These are phyloP conservation scores for Cladosporium sp. DNA, from an alignment of 2,329 filamentous ascomycete species.

Conservation along the genomic window DNA sequence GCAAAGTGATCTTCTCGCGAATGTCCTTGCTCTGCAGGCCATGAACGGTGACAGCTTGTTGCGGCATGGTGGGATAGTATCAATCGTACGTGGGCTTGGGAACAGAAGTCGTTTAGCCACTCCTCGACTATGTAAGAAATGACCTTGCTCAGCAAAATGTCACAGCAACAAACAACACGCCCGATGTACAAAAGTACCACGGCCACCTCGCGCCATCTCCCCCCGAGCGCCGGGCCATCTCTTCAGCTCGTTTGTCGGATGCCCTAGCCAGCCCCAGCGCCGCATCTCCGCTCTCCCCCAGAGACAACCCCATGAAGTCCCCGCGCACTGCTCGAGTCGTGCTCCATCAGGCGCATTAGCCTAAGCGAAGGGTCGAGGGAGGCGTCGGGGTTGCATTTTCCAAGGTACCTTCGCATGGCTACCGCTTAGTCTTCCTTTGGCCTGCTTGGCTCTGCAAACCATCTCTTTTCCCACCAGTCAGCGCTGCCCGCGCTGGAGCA, in stretches of 20 bases:
- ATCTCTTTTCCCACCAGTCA: conserved; percentile 11
- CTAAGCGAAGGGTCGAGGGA: not conserved
- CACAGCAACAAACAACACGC: not conserved
- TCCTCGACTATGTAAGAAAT: not conserved
- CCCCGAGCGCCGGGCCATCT: conserved; percentile 14
- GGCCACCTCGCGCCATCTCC: not conserved
- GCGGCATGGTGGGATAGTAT: conserved; percentile 39
- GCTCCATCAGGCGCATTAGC: not conserved
- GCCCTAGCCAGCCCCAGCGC: conserved; percentile 4
- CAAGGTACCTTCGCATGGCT: not conserved
- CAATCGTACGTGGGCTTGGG: not conserved
- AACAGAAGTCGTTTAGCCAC: not conserved
- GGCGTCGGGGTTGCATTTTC: conserved; percentile 11
- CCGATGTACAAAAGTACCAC: conserved; percentile 5
- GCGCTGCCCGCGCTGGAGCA: not conserved
- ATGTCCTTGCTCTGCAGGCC: conserved; percentile 46
- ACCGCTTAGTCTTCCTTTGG: conserved; percentile 18
- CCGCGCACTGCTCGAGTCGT: not conserved
- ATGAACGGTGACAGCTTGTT: conserved; percentile 34
- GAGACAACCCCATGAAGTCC: conserved; percentile 12
- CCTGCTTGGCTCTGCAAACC: conserved; percentile 17
- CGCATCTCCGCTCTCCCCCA: conserved; percentile 5
- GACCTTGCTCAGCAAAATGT: not conserved
- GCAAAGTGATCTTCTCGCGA: conserved; percentile 59
- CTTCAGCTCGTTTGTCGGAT: not conserved